Conservation (phyloP, 108 stramenopile genomes). For the Phaeodactylum tricornutum region DNA sequence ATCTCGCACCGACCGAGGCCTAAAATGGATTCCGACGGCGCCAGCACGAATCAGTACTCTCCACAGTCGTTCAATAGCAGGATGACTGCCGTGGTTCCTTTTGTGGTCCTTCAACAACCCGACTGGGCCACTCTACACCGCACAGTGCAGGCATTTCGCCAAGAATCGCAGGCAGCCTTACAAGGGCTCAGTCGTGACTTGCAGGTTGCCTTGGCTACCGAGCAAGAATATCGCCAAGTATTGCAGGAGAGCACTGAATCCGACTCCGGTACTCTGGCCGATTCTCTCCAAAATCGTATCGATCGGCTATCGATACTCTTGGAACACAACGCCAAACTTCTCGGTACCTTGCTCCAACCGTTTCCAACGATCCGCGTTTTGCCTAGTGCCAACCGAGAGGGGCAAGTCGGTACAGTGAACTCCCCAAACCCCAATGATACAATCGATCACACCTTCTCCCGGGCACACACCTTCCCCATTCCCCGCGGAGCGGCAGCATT, state of each 20-base stretch:
- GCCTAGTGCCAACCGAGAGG: conserved; percentile 1
- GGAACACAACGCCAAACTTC: conserved; percentile 19
- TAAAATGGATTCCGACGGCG: too few relatives aligned
- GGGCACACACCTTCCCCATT: background rate
- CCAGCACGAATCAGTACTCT: too few relatives aligned
- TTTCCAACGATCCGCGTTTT: conserved; percentile 8
- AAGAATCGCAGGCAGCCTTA: conserved; percentile 9
- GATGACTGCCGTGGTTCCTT: conserved; percentile 5
- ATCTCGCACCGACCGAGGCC: too few relatives aligned
- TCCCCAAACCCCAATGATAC: background rate
- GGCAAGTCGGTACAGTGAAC: too few relatives aligned
- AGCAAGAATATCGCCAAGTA: conserved; percentile 8
- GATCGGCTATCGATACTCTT: conserved; percentile 14
- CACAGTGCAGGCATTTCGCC: conserved; percentile 7
- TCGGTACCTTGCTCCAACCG: conserved; percentile 13
- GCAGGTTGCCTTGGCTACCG: conserved; percentile 13
- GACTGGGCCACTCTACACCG: conserved; percentile 3
- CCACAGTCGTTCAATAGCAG: too few relatives aligned
- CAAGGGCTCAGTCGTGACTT: conserved; percentile 22
- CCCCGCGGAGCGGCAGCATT: background rate
- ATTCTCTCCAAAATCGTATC: conserved; percentile 12
- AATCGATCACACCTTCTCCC: background rate
- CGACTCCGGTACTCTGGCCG: too few relatives aligned
- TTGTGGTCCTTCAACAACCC: conserved; percentile 6
- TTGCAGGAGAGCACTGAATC: too few relatives aligned